A percentile compares a stretch with the other conserved stretches of the same genome.
Evolutionary conservation across 2,329 filamentous ascomycete species (phyloP).

Genomic region (Ceratocystis albifundus): DNA sequence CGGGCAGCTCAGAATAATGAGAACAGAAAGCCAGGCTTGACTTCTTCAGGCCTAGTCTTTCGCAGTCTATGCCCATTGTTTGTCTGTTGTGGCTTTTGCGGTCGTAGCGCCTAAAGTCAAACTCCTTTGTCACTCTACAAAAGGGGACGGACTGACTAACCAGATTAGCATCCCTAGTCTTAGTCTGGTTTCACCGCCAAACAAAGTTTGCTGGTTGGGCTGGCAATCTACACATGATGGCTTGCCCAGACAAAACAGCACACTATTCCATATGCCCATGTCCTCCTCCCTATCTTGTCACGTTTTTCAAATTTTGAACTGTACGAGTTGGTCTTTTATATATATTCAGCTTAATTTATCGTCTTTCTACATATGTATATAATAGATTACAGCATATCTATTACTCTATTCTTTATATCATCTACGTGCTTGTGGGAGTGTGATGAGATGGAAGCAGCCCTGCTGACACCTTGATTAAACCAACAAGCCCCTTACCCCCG

Average conservation of each 20-base stretch:
- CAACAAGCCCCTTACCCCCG: conserved; percentile 6
- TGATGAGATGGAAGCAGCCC: neutral
- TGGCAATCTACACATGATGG: neutral
- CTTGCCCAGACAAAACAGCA: too few species aligned
- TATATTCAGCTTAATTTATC: too few species aligned
- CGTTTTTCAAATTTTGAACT: too few species aligned
- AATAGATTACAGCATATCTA: too few species aligned
- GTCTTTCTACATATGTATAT: too few species aligned
- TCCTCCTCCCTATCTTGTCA: too few species aligned
- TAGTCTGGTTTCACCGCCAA: neutral
- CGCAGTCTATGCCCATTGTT: neutral
- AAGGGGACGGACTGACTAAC: neutral
- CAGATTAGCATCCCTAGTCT: neutral
- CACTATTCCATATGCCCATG: too few species aligned
- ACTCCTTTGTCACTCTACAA: neutral
- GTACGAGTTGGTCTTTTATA: too few species aligned
- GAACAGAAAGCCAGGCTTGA: neutral
- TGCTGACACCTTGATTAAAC: conserved; percentile 3
- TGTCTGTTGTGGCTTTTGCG: neutral
- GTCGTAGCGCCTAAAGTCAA: neutral
- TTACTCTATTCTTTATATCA: too few species aligned
- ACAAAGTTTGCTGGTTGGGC: neutral
- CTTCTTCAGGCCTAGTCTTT: neutral
- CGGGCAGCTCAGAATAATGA: neutral
- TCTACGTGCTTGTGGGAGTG: neutral